Conservation (phyloP, 1,284 basidiomycete species). For the Cryptococcus deneoformans region DNA sequence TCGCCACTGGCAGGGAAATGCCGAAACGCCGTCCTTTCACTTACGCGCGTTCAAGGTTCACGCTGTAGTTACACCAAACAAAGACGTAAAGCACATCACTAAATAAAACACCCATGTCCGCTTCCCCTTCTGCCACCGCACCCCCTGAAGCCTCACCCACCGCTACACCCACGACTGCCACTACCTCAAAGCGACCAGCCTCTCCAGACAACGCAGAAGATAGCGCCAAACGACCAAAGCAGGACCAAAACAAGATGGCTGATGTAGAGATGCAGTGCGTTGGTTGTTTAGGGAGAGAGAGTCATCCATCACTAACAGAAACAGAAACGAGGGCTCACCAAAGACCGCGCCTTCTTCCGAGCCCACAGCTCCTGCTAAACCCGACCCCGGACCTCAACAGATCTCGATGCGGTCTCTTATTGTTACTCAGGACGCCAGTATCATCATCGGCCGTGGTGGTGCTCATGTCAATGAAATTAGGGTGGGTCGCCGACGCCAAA, state of each 20-base stretch:
- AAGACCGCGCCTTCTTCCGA: constrained; percentile 16
- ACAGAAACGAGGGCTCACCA: neutral
- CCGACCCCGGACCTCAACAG: constrained; percentile 43
- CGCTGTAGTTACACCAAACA: too few relatives aligned
- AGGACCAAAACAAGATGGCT: constrained; percentile 32
- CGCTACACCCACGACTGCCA: constrained; percentile 6
- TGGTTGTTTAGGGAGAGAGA: neutral
- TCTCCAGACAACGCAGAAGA: constrained; percentile 3
- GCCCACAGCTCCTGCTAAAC: constrained; percentile 34
- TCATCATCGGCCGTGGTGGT: constrained; percentile 97
- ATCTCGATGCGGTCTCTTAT: constrained; percentile 96
- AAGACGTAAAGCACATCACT: neutral
- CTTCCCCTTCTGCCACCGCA: constrained; percentile 8
- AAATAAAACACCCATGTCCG: constrained; percentile 8
- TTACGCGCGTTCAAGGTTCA: too few relatives aligned
- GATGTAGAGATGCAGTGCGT: constrained; percentile 42
- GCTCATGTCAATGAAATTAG: constrained; percentile 98
- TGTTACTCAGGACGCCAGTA: constrained; percentile 97
- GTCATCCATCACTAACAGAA: constrained; percentile 18
- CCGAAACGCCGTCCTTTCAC: too few relatives aligned
- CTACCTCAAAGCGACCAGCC: constrained; percentile 2
- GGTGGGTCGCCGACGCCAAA: constrained; percentile 22
- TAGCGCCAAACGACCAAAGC: constrained; percentile 4
- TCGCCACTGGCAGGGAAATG: too few relatives aligned
- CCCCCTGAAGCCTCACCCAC: constrained; percentile 6